Evolutionary conservation across 2,329 filamentous ascomycete species (phyloP).

Genomic region (Ascochyta viciae-villosae): DNA sequence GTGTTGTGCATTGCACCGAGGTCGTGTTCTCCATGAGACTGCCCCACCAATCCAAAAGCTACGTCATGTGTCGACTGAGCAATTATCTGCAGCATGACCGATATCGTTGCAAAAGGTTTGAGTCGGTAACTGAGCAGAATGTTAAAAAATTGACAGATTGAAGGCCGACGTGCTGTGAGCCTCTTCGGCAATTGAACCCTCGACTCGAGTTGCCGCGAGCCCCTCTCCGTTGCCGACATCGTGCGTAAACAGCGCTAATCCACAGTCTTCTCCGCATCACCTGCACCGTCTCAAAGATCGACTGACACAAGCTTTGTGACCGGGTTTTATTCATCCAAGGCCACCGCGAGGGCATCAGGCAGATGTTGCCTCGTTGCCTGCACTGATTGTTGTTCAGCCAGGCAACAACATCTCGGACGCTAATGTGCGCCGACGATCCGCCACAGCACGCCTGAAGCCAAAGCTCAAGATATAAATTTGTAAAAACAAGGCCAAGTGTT

Average conservation of each 20-base stretch:
- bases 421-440: not conserved
- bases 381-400: not conserved
- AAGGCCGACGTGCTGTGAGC: not conserved
- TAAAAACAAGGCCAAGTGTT: not conserved
- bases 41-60: not conserved
- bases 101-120: not conserved
- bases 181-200: constrained; percentile 8
- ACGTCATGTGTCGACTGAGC: not conserved
- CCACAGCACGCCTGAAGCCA: not conserved
- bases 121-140: not conserved
- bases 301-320: not conserved
- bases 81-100: not conserved
- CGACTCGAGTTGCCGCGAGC: not conserved
- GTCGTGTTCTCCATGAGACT: not conserved
- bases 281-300: not conserved
- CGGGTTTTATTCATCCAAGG: not conserved
- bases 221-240: constrained; percentile 7
- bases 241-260: constrained; percentile 7
- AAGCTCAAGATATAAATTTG: not conserved
- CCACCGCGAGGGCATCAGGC: not conserved
- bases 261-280: not conserved
- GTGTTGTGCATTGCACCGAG: not conserved
- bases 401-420: constrained; percentile 1
- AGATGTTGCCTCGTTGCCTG: constrained; percentile 8
- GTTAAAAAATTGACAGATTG: not conserved